Evolutionary conservation across 2,329 filamentous ascomycete genomes (phyloP), one percentile per base, ranked within the genome.

Genomic region (Sporothrix protearum): DNA sequence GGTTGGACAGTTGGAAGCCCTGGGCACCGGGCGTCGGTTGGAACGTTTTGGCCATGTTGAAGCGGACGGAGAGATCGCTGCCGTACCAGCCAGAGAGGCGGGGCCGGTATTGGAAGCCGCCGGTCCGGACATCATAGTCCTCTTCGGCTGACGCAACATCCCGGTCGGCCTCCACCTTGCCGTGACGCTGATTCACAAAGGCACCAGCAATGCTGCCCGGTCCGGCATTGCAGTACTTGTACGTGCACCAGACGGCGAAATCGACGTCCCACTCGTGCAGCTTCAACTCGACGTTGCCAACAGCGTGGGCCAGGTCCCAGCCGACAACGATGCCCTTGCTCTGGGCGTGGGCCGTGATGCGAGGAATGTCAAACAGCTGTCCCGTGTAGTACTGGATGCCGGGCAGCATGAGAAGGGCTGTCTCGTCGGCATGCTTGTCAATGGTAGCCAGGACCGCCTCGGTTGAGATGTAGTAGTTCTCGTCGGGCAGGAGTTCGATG

Each of bases 321-420:
- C 83, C 84, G 0, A 86, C 85, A 0, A 88, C 88, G 25, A 85
- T 80, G 71, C 81, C 82, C 72, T 87, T 83, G 4, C 82, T 79
- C 9, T 88, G 82, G 0, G 94, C 94, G 80, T 94, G 86, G 0
- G 85, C 85, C 0, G 94, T 97, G 79, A 97, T 97, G 57, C 82
- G 85, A 57, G 88, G 81, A 3, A 97, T 94, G 79, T 97, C 93
- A 76, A 97, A 92, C 71, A 92, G 88, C 79, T 97, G 94, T 70
- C 94, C 94, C 0, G 91, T 96, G 82, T 96, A 97, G 83, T 94
- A 97, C 79, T 97, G 94, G 55, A 97, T 91, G 10, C 92, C 94
- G 0, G 94, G 93, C 0, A 97, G 87, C 4, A 97, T 86, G 0
- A 97, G 82, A 9, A 97, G 81, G 22, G 93, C 92, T 0, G 92